phyloP scores from a whole-genome alignment of 495 filamentous ascomycete species.

The Xanthoparmelia taractica region DNA sequence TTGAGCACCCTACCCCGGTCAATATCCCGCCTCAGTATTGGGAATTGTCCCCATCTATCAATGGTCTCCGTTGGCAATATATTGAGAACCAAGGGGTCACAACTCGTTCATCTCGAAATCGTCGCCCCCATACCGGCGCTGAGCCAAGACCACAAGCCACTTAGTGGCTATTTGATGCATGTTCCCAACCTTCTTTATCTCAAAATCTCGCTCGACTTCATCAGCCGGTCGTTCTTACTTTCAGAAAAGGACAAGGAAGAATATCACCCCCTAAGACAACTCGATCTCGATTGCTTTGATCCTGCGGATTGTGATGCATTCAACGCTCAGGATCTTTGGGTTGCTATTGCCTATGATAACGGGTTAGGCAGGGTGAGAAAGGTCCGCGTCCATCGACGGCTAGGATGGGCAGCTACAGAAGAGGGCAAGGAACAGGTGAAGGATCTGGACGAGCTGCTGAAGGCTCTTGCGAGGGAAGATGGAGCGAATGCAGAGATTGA shows the following conservation, averaged over 20 bases:
- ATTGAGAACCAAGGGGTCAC: not conserved
- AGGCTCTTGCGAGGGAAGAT: slow-evolving; percentile 20
- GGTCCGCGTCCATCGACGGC: slow-evolving; percentile 9
- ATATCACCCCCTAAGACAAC: not conserved
- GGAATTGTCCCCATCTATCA: slow-evolving; percentile 16
- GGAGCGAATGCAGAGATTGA: slow-evolving; percentile 10
- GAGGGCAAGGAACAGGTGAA: not conserved
- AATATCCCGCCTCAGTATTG: slow-evolving; percentile 13
- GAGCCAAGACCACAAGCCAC: not conserved
- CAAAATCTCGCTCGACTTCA: slow-evolving; percentile 11
- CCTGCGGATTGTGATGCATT: not conserved
- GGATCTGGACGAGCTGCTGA: slow-evolving; percentile 13
- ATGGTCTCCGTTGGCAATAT: slow-evolving; percentile 5
- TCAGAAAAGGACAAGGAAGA: not conserved
- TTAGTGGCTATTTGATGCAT: not conserved
- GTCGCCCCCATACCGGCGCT: slow-evolving; percentile 5
- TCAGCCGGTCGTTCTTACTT: not conserved
- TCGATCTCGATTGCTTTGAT: slow-evolving; percentile 14
- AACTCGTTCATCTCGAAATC: slow-evolving; percentile 2
- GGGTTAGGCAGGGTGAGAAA: not conserved
- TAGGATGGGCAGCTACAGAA: not conserved
- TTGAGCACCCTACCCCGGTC: not conserved
- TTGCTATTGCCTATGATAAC: not conserved
- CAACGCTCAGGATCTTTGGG: not conserved
- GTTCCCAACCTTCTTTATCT: slow-evolving; percentile 10